Base-by-base conservation (phyloP, 2,329 filamentous ascomycete genomes). In the Hortaea werneckii region DNA sequence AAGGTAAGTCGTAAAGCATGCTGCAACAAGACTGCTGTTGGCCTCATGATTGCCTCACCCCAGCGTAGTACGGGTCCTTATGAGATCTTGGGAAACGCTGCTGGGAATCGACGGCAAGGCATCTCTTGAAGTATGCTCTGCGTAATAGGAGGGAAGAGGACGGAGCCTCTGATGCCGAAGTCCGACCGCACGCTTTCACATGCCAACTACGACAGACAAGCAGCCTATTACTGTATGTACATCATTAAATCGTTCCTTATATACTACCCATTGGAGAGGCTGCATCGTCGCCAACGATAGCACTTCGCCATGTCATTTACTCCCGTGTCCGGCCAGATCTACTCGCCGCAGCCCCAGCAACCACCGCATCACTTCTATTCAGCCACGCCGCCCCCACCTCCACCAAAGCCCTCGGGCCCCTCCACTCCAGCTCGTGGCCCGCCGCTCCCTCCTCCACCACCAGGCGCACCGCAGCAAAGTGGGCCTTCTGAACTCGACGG, bases 1-100 rank as follows among this genome's bases (percentile, higher is more conserved):
- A 89, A 71, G 0, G 85, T 89, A 57, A 89, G 46, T 7, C 60
- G 57, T 12, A 62, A 46, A 6, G 38, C 40, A 11, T 51, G 50
- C 37, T 51, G 47, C 28, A 41, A 46, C 13, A 55, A 43, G 26
- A 42, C 28, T 34, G 43, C 29, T 12, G 51, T 52, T 26, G 46
- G 48, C 40, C 48, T 48, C 53, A 55, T 55, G 2, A 20, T 20
- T 20, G 20, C 2, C 20, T 20, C 20, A 20, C 20, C 20, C 20
- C 2, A 20, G 20, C 2, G 20, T 20, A 4, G 2, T 20, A 20
- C 20, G 4, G 20, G 20, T 20, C 2, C 4, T 4, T 20, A 20
- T 4, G 4, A 4, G 20, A 20, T 20, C 20, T 2, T 20, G 20
- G 20, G 20, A 4, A 20, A 4, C 2, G 20, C 20, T 2, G 4